Base-by-base conservation (phyloP, 2,329 filamentous ascomycete genomes). In the Aspergillus clavatus region DNA sequence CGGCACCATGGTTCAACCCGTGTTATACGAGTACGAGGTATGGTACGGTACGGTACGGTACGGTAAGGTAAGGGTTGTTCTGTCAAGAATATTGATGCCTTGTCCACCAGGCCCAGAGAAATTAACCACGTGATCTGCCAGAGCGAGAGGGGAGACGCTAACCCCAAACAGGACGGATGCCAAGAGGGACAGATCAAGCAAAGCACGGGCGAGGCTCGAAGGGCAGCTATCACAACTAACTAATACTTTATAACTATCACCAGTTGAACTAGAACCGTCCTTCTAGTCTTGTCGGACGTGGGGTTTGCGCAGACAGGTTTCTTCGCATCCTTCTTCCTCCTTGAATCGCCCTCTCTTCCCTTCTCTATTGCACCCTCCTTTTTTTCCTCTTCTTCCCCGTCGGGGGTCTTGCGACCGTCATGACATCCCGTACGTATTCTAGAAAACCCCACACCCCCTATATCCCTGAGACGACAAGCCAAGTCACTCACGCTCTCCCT, bases 361-460 rank as follows among this genome's bases (percentile, higher is more conserved):
- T n/a, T n/a, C n/a, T 38, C 31, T 41, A 39, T 48, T 16, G 42
- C 53, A 47, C 46, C 22, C 40, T 53, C 48, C 46, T 41, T 48
- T 27, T 42, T 46, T 37, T 42, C 39, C 35, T 49, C 49, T 47
- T 50, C 58, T 50, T 51, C 59, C 63, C 65, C 53, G 11, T 54
- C 56, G 70, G 74, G 73, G 74, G 72, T 73, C 67, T 61, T 60
- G 71, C 70, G 70, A 65, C 72, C 72, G 67, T 66, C 68, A 81
- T 81, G 77, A 74, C 74, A 68, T 79, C 77, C 63, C 71, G 77
- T 79, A 71, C 62, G 76, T 71, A 48, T 52, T 49, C 33, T 47
- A 36, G 18, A 28, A 31, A 24, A 37, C 44, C 46, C 53, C 49
- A 50, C 51, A 49, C 51, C 29, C 45, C 40, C 50, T 47, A n/a